Percentiles rank a stretch among this genome's conserved stretches.
Conservation (phyloP, 352 stramenopile genomes). For the Thalassiosira allenii region DNA sequence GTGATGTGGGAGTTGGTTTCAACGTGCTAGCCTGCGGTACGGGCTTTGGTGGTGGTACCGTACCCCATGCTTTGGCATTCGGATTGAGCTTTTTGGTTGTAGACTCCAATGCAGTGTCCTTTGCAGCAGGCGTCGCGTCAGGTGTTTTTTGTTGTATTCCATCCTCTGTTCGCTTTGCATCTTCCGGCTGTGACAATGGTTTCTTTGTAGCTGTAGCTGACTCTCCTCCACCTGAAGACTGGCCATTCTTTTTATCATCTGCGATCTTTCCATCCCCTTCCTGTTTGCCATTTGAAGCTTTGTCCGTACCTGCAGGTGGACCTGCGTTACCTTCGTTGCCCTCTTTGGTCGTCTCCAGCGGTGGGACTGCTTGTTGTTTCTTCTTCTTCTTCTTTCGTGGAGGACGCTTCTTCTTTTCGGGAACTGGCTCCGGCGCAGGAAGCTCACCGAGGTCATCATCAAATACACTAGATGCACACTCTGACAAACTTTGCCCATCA, state of each 20-base stretch:
- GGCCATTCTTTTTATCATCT: not conserved
- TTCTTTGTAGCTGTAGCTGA: not conserved
- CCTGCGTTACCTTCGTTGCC: slow-evolving; percentile 24
- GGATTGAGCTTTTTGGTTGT: slow-evolving; percentile 33
- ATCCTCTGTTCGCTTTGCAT: not conserved
- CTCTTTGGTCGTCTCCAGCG: slow-evolving; percentile 57
- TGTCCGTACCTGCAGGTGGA: not conserved
- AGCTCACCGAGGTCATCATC: slow-evolving; percentile 55
- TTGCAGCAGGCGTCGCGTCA: not conserved
- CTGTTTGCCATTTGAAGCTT: not conserved
- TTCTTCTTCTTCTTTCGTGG: slow-evolving; percentile 85
- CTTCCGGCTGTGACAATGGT: not conserved
- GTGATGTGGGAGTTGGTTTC: not conserved
- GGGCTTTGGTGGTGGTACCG: slow-evolving; percentile 3
- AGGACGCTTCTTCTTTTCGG: slow-evolving; percentile 82
- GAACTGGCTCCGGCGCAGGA: slow-evolving; percentile 27
- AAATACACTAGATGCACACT: slow-evolving; percentile 81
- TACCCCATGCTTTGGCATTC: slow-evolving; percentile 38
- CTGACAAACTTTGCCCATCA: slow-evolving; percentile 78
- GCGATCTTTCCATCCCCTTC: not conserved
- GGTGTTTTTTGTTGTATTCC: not conserved
- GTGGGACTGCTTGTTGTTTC: slow-evolving; percentile 60
- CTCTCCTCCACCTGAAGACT: not conserved
- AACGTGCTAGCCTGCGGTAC: not conserved
- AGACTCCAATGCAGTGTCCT: not conserved